Conservation (phyloP, 306 rosid species). For the Purshia tridentata region DNA sequence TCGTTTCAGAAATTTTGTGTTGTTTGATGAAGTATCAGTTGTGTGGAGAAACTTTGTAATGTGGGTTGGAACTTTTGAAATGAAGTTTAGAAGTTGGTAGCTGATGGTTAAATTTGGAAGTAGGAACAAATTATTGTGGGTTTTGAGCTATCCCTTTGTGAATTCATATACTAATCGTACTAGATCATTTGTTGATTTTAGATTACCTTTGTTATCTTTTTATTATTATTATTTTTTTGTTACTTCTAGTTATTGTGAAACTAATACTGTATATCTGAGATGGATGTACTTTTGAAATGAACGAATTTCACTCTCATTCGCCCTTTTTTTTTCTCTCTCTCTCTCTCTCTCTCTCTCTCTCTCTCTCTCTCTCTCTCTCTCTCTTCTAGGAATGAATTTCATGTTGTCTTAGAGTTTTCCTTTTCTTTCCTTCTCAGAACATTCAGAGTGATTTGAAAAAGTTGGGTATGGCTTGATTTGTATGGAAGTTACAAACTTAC, state of each 20-base stretch:
- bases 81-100: conserved; percentile 30
- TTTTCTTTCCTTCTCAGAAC: not conserved
- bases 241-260: not conserved
- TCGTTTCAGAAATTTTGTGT: not conserved
- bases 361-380: not conserved
- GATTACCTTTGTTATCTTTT: not conserved
- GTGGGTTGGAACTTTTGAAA: conserved; percentile 28
- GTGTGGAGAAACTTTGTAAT: conserved; percentile 19
- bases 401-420: not conserved
- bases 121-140: not conserved
- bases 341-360: not conserved
- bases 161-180: conserved; percentile 4
- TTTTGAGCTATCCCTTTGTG: not conserved
- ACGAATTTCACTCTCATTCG: not conserved
- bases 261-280: not conserved
- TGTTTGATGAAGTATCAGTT: conserved; percentile 11
- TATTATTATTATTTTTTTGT: not conserved
- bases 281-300: conserved; percentile 11
- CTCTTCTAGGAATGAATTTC: not conserved
- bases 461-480: too few species aligned
- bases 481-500: too few species aligned
- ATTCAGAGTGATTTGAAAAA: too few species aligned
- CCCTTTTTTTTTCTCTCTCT: conserved; percentile 14
- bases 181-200: not conserved
- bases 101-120: conserved; percentile 4